Percentiles rank a stretch among this genome's conserved stretches.
phyloP scores from a whole-genome alignment of 805 yeast species.

The Wickerhamomyces ciferrii region DNA sequence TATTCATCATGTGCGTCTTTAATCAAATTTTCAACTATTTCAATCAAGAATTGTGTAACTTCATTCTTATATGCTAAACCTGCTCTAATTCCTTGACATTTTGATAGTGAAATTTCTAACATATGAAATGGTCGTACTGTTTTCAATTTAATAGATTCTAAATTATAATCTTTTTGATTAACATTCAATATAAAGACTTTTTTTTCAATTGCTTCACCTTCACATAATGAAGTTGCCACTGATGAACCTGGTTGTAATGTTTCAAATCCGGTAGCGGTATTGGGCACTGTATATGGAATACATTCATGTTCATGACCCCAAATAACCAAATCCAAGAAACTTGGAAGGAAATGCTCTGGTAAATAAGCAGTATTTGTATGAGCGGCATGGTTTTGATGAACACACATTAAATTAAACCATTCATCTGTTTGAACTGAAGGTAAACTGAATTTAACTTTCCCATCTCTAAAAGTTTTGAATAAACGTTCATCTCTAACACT shows the following conservation, averaged over 20 bases:
- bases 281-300: slow-evolving; percentile 58
- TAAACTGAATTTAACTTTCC: slow-evolving; percentile 70
- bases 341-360: slow-evolving; percentile 82
- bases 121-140: slow-evolving; percentile 82
- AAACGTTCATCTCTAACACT: slow-evolving; percentile 87
- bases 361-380: slow-evolving; percentile 77
- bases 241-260: slow-evolving; percentile 93
- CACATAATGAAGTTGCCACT: slow-evolving; percentile 84
- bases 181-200: slow-evolving; percentile 68
- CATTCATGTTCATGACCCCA: slow-evolving; percentile 99
- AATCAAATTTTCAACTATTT: slow-evolving; percentile 65
- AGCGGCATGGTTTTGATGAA: slow-evolving; percentile 87
- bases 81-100: slow-evolving; percentile 50
- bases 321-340: slow-evolving; percentile 72
- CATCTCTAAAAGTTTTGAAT: slow-evolving; percentile 74
- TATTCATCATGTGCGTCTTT: slow-evolving; percentile 49
- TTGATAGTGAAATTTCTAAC: slow-evolving; percentile 53
- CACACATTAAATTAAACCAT: slow-evolving; percentile 83
- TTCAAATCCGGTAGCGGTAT: slow-evolving; percentile 54
- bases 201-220: slow-evolving; percentile 76
- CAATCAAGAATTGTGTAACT: slow-evolving; percentile 53
- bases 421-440: slow-evolving; percentile 54
- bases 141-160: slow-evolving; percentile 58
- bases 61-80: slow-evolving; percentile 55
- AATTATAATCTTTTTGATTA: slow-evolving; percentile 45